phyloP scores from a whole-genome alignment of 345 rosid species.

The Eucalyptus sp. region DNA sequence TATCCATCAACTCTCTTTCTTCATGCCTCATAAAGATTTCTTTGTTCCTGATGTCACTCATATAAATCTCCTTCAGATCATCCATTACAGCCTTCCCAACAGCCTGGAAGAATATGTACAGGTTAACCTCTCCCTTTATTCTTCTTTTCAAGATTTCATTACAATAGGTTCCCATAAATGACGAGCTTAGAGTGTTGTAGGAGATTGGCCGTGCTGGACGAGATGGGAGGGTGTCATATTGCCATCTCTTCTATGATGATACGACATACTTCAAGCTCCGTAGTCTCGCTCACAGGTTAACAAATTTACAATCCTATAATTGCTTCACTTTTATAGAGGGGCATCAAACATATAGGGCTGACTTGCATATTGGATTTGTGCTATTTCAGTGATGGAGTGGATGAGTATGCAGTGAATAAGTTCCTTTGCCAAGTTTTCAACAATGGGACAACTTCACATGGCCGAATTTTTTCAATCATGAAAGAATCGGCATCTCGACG shows the following conservation, averaged over 20 bases:
- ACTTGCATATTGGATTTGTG: not conserved
- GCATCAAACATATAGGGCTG: not conserved
- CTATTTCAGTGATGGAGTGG: constrained; percentile 79
- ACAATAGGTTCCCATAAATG: not conserved
- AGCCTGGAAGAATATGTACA: constrained; percentile 99
- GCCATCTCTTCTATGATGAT: constrained; percentile 83
- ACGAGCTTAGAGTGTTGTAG: constrained; percentile 18
- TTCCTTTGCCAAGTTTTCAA: constrained; percentile 66
- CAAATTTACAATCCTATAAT: not conserved
- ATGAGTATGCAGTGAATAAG: constrained; percentile 82
- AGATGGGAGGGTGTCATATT: constrained; percentile 72
- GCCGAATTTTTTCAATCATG: constrained; percentile 47
- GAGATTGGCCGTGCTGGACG: constrained; percentile 98
- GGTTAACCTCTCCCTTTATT: constrained; percentile 29
- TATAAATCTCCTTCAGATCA: constrained; percentile 38
- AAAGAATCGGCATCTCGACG: constrained; percentile 70
- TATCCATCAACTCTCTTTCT: not conserved
- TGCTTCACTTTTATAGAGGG: not conserved
- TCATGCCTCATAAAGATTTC: not conserved
- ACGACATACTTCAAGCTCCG: constrained; percentile 74
- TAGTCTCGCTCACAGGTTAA: constrained; percentile 81
- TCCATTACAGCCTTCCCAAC: constrained; percentile 92
- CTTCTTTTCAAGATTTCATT: constrained; percentile 1
- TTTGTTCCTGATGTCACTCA: not conserved
- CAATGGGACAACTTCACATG: constrained; percentile 23